Base-by-base conservation (phyloP, 163 green algal species). In the Scenedesmus sp. region DNA sequence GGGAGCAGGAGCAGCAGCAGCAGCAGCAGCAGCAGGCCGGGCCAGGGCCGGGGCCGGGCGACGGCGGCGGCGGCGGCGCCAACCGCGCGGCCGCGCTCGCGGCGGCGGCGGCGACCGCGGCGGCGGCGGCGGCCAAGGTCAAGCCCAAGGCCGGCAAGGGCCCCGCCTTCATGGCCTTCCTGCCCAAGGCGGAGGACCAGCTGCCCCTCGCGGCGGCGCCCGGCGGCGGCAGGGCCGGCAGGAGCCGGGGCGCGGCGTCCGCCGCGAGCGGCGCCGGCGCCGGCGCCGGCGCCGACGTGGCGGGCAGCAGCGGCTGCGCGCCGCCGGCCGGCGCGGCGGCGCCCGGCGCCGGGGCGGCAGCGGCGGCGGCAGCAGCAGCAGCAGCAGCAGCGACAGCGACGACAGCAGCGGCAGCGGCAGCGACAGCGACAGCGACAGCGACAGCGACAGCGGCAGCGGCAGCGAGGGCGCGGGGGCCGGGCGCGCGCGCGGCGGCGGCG, bases 61-160 rank as follows among this genome's bases (percentile, higher is more conserved):
- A n/a, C n/a, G n/a, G n/a, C n/a, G n/a, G n/a, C n/a, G n/a, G n/a
- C n/a, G n/a, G n/a, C n/a, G n/a, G n/a, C n/a, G n/a, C n/a, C n/a
- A n/a, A n/a, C n/a, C n/a, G n/a, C n/a, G n/a, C n/a, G n/a, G n/a
- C n/a, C n/a, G n/a, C n/a, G n/a, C n/a, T n/a, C n/a, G n/a, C n/a
- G n/a, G n/a, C n/a, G n/a, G n/a, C 51, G 64, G 67, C 66, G 63
- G 66, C 67, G 42, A 53, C 67, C 42, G 51, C 66, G 50, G 67
- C 58, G 7, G 70, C 54, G n/a, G 70, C 53, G 48, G 56, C 56
- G 57, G 56, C 10, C 5, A 67, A 57, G 65, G 15, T 75, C 29
- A 75, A 75, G 50, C 34, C 50, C 1, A 81, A 81, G 53, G 51
- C 63, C 42, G 74, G 74, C 18, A 81, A 81, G 74, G 74, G 74